Evolutionary conservation across 805 yeast species (phyloP), one percentile per base, ranked within the genome.

Genomic region (Pichia heedii): DNA sequence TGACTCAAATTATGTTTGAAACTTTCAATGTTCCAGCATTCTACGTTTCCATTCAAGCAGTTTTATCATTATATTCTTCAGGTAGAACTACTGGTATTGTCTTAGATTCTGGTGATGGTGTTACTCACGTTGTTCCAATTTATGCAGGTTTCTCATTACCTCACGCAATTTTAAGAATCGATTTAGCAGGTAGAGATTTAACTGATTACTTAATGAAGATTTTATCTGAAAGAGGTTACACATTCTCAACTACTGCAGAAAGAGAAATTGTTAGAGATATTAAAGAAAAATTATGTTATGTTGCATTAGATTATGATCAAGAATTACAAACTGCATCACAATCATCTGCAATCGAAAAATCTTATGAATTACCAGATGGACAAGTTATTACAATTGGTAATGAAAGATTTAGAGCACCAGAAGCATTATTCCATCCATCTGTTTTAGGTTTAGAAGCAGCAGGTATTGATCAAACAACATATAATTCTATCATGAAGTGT

Each of bases 31-130:
- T 89, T 55, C 98, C 98, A 65, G 98, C 98, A 50, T 89, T 93
- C 77, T 93, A 93, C 83, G 97, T 93, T 58, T 82, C 95, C 61
- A 90, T 93, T 68, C 98, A 90, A 77, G 97, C 98, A 62, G 97
- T 90, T 50, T 80, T 93, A 67, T 93, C 98, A 47, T 79, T 93
- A 67, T 93, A 93, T 79, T 88, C 98, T 46, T 89, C 97, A 54
- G 98, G 98, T 79, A 90, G 97, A 84, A 94, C 97, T 62, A 93
- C 98, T 57, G 98, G 98, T 87, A 89, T 90, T 64, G 98, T 93
- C 55, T 81, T 93, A 69, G 98, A 90, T 77, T 89, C 97, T 55
- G 98, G 98, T 82, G 98, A 90, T 69, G 98, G 98, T 86, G 97
- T 93, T 62, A 89, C 97, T 65, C 97, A 90, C 94, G 96, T 90